phyloP scores from a whole-genome alignment of 2,329 filamentous ascomycete genomes.

The Aspergillus chevalieri region DNA sequence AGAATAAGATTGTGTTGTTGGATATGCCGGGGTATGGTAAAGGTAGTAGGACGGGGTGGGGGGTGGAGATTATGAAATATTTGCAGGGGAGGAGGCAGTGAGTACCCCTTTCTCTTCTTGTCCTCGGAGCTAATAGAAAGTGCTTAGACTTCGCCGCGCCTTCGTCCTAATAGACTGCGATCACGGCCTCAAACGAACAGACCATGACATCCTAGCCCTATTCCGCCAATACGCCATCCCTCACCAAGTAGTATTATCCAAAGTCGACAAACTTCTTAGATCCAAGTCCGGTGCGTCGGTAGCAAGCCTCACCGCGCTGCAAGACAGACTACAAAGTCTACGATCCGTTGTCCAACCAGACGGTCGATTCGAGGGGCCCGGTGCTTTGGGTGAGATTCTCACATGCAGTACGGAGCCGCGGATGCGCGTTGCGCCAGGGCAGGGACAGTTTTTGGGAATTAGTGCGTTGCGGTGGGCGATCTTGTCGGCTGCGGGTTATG shows the following conservation, averaged over 20 bases:
- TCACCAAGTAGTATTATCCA: slow-evolving; percentile 62
- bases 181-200: slow-evolving; percentile 58
- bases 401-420: slow-evolving; percentile 51
- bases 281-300: slow-evolving; percentile 26
- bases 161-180: slow-evolving; percentile 60
- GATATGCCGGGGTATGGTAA: slow-evolving; percentile 69
- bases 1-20: slow-evolving; percentile 52
- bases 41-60: slow-evolving; percentile 57
- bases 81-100: slow-evolving; percentile 55
- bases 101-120: slow-evolving; percentile 14
- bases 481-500: slow-evolving; percentile 55
- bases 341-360: slow-evolving; percentile 40
- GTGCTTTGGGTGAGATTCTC: slow-evolving; percentile 54
- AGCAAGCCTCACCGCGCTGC: slow-evolving; percentile 28
- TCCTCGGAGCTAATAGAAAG: neutral
- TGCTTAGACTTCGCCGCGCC: slow-evolving; percentile 47
- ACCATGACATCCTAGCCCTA: slow-evolving; percentile 51
- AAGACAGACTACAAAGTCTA: slow-evolving; percentile 34
- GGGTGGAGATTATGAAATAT: slow-evolving; percentile 63
- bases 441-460: slow-evolving; percentile 51
- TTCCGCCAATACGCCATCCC: slow-evolving; percentile 53
- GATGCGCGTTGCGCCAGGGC: slow-evolving; percentile 23
- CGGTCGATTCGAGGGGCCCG: slow-evolving; percentile 32
- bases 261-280: slow-evolving; percentile 54
- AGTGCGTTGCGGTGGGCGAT: slow-evolving; percentile 60